Percentiles rank a stretch among this genome's conserved stretches.
Evolutionary conservation across 2,329 filamentous ascomycete genomes (phyloP).

Genomic region (Neophaeococcomyces aloes): DNA sequence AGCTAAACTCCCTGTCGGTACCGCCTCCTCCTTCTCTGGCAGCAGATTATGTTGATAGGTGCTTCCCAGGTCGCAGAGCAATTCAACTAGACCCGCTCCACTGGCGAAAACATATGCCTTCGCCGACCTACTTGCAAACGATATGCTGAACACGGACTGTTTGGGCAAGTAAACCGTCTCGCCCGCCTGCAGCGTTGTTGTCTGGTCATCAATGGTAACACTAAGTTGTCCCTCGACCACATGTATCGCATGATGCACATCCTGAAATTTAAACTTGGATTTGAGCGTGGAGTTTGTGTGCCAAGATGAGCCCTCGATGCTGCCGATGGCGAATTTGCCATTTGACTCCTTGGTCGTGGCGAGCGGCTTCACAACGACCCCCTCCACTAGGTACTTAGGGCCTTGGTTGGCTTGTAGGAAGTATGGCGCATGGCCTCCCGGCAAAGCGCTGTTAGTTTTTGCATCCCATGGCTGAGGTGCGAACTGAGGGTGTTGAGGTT

Average conservation of each 20-base stretch:
- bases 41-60: slow-evolving; percentile 29
- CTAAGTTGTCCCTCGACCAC: slow-evolving; percentile 38
- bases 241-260: slow-evolving; percentile 44
- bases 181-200: slow-evolving; percentile 33
- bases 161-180: slow-evolving; percentile 42
- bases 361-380: slow-evolving; percentile 39
- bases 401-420: slow-evolving; percentile 44
- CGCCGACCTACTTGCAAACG: slow-evolving; percentile 39
- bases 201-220: slow-evolving; percentile 31
- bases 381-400: slow-evolving; percentile 37
- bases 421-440: slow-evolving; percentile 34
- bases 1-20: neutral
- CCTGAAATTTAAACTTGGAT: slow-evolving; percentile 32
- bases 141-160: slow-evolving; percentile 36
- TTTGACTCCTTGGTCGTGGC: slow-evolving; percentile 38
- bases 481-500: slow-evolving; percentile 33
- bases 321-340: slow-evolving; percentile 44
- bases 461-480: slow-evolving; percentile 38
- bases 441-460: slow-evolving; percentile 31
- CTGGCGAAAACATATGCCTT: slow-evolving; percentile 40
- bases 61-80: slow-evolving; percentile 33
- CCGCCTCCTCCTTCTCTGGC: slow-evolving; percentile 26
- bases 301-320: slow-evolving; percentile 36
- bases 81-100: slow-evolving; percentile 39
- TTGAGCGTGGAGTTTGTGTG: slow-evolving; percentile 31